Base-by-base conservation (phyloP, 768 basidiomycete genomes). In the Baorangia bicolor region DNA sequence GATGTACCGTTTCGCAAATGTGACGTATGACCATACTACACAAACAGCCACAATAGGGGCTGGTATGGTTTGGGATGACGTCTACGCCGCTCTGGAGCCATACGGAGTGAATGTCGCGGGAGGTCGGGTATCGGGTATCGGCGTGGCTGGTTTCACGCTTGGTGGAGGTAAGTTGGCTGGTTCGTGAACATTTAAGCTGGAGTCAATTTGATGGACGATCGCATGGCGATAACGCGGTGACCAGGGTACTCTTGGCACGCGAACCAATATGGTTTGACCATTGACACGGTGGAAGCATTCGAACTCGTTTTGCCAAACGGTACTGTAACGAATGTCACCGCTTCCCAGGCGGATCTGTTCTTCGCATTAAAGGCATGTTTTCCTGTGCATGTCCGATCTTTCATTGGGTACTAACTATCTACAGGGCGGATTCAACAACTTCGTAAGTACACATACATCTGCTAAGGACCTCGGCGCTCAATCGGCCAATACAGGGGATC, bases 351-450 rank as follows among this genome's bases (percentile, higher is more conserved):
- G 10, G 77, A 82, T 46, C 63, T 82, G 7, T 80, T 79, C 64
- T 82, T 73, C 37, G 76, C 64, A 4, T 58, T 81, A 33, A 77
- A 75, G 72, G 80, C 78, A 55, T 20, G 66, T 27, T 45, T 68
- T 18, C 21, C 35, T 31, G 51, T 55, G 35, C 23, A n/a, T n/a
- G 28, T 35, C 28, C 11, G 13, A 34, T 10, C 13, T 21, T 39
- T 49, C 11, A 21, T 31, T 33, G 23, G 16, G 33, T 38, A 31
- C 43, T 57, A 10, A 66, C 25, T 30, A 13, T 43, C 18, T 44
- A 38, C 47, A 87, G 82, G 86, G 87, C 42, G 85, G 85, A 9
- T 73, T 77, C 64, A 88, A 88, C 60, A 87, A 87, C 65, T 87
- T 85, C 61, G 78, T 80, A 55, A 49, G 63, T 51, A 47, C 10